Conservation (phyloP, 768 basidiomycete species). For the Pholiota conissans region DNA sequence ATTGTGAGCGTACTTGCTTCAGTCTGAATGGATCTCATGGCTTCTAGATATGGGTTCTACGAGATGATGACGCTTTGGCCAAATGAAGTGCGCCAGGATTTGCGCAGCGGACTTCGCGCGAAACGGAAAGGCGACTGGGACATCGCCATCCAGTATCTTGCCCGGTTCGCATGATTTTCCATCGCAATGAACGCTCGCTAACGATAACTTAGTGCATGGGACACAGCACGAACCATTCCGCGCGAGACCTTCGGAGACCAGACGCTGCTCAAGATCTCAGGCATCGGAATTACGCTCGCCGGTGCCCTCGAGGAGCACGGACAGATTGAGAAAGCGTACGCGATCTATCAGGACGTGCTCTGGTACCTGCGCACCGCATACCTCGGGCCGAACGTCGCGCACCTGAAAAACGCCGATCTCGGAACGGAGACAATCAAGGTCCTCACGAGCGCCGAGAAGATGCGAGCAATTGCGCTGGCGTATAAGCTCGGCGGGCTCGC, state of each 20-base stretch:
- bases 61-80: conserved; percentile 65
- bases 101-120: conserved; percentile 65
- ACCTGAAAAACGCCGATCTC: conserved; percentile 11
- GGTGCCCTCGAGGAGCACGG: conserved; percentile 50
- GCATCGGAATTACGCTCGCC: conserved; percentile 62
- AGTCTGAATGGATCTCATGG: background rate
- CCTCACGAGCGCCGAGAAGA: conserved; percentile 19
- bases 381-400: conserved; percentile 13
- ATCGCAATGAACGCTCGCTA: too few relatives aligned
- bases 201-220: conserved; percentile 40
- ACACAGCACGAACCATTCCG: conserved; percentile 48
- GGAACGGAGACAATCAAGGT: conserved; percentile 16
- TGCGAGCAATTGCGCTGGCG: conserved; percentile 40
- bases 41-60: conserved; percentile 17
- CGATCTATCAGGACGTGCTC: conserved; percentile 37
- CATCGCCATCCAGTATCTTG: conserved; percentile 51
- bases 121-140: conserved; percentile 56
- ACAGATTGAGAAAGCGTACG: conserved; percentile 36
- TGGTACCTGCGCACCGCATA: conserved; percentile 29
- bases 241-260: conserved; percentile 36
- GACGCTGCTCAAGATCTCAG: conserved; percentile 66
- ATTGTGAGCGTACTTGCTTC: conserved; percentile 22
- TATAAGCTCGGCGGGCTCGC: conserved; percentile 47
- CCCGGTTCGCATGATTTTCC: conserved; percentile 40
- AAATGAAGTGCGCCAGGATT: conserved; percentile 55